A percentile compares a stretch with the other conserved stretches of the same genome.
Conservation (phyloP, 257 asterid species). For the Oldenlandia corymbosa region DNA sequence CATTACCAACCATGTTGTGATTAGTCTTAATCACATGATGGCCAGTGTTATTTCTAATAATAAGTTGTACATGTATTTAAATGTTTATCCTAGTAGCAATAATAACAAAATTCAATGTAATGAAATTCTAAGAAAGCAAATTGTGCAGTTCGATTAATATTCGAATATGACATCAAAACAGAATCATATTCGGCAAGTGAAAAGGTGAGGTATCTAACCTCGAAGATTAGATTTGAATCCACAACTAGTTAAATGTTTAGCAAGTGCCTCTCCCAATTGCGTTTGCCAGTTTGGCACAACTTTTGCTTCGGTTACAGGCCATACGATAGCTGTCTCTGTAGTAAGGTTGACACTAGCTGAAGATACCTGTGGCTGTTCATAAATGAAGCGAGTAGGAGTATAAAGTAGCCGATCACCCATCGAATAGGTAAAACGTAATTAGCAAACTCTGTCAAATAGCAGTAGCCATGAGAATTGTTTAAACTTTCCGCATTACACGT, state of each 20-base stretch:
- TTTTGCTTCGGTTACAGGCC: conserved; percentile 89
- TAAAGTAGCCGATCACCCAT: not conserved
- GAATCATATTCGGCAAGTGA: conserved; percentile 15
- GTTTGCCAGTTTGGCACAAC: conserved; percentile 72
- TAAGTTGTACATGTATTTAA: too few relatives aligned
- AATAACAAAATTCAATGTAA: not conserved
- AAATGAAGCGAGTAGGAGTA: not conserved
- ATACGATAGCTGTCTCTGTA: conserved; percentile 86
- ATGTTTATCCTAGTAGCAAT: too few relatives aligned
- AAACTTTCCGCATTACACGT: not conserved
- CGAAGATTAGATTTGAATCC: conserved; percentile 75
- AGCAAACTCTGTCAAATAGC: not conserved
- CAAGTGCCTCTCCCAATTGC: conserved; percentile 85
- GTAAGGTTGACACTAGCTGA: conserved; percentile 89
- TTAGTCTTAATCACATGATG: too few relatives aligned
- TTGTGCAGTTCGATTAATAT: not conserved
- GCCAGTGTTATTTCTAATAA: too few relatives aligned
- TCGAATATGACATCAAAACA: conserved; percentile 13
- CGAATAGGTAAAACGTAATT: not conserved
- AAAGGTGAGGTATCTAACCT: conserved; percentile 41
- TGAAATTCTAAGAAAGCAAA: not conserved
- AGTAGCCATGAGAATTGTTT: not conserved
- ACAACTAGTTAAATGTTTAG: conserved; percentile 84
- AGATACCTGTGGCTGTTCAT: conserved; percentile 81
- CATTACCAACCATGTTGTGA: too few relatives aligned